Percentiles rank a stretch among this genome's conserved stretches.
Evolutionary conservation across 148 eudicot genomes (phyloP).

Genomic region (Salicornia ramosissima): DNA sequence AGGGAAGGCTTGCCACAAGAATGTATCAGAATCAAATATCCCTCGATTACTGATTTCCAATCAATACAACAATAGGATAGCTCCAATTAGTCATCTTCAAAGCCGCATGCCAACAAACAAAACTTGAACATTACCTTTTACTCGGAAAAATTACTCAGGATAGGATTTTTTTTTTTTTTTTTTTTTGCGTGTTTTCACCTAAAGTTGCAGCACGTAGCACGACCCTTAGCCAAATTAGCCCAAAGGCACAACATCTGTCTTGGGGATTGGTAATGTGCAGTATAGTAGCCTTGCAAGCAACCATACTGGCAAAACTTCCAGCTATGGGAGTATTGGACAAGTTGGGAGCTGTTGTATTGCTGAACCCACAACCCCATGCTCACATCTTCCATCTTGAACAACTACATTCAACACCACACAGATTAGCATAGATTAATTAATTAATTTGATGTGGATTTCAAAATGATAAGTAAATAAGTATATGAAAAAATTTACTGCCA

Average conservation of each 20-base stretch:
- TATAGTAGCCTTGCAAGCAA: conserved; percentile 79
- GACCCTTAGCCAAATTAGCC: conserved; percentile 70
- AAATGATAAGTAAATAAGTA: not conserved
- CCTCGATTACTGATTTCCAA: not conserved
- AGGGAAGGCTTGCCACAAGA: not conserved
- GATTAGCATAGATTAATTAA: not conserved
- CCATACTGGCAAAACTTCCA: conserved; percentile 95
- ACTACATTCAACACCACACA: conserved; percentile 34
- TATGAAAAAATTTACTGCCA: conserved; percentile 11
- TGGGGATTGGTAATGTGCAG: conserved; percentile 96
- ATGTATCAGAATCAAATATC: not conserved
- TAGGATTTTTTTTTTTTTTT: not conserved
- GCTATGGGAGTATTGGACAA: conserved; percentile 75
- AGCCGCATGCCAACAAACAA: not conserved
- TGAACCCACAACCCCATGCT: conserved; percentile 99
- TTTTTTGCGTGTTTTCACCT: conserved; percentile 18
- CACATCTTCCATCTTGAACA: conserved; percentile 99
- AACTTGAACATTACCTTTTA: not conserved
- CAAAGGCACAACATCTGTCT: conserved; percentile 86
- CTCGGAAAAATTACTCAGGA: not conserved
- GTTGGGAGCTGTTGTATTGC: conserved; percentile 75
- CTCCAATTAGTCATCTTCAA: not conserved
- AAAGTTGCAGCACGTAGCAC: conserved; percentile 76
- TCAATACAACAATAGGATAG: not conserved
- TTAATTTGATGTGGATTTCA: not conserved